These are phyloP conservation scores for Lepidium aucheri DNA, from an alignment of 345 rosid genomes.

Conservation along the genomic window DNA sequence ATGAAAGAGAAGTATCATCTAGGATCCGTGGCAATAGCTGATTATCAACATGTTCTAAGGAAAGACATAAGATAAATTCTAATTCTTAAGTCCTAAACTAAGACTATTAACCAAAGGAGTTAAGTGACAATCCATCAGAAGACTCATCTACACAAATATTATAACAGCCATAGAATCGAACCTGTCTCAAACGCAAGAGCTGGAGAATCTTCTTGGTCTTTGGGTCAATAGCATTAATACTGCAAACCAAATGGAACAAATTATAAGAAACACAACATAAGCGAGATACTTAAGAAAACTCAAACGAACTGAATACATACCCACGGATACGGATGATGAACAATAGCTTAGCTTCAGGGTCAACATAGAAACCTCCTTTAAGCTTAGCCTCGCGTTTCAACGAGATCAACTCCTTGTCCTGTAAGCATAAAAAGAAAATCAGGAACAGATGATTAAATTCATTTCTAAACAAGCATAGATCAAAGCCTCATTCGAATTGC, in stretches of 20 bases:
- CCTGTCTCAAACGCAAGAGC: slow-evolving; percentile 96
- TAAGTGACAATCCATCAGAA: not conserved
- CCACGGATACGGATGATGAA: slow-evolving; percentile 79
- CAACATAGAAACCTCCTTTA: slow-evolving; percentile 86
- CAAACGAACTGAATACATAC: slow-evolving; percentile 19
- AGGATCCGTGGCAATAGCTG: not conserved
- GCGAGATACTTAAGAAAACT: not conserved
- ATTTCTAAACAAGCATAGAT: not conserved
- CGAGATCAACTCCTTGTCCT: slow-evolving; percentile 57
- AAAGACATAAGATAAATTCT: not conserved
- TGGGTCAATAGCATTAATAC: slow-evolving; percentile 90
- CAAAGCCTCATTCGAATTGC: not conserved
- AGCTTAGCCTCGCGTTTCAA: slow-evolving; percentile 82
- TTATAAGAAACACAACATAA: not conserved
- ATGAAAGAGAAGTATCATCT: too few relatives aligned
- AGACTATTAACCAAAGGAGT: not conserved
- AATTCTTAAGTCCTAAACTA: not conserved
- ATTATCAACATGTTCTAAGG: not conserved
- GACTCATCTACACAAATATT: not conserved
- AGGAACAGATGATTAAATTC: not conserved
- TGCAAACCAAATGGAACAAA: slow-evolving; percentile 13
- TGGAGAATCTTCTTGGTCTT: slow-evolving; percentile 79
- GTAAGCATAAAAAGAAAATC: not conserved
- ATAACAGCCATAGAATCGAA: not conserved
- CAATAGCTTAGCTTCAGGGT: slow-evolving; percentile 81